These are phyloP conservation scores for Thymus quinquecostatus DNA, from an alignment of 257 asterid genomes.

Conservation along the genomic window DNA sequence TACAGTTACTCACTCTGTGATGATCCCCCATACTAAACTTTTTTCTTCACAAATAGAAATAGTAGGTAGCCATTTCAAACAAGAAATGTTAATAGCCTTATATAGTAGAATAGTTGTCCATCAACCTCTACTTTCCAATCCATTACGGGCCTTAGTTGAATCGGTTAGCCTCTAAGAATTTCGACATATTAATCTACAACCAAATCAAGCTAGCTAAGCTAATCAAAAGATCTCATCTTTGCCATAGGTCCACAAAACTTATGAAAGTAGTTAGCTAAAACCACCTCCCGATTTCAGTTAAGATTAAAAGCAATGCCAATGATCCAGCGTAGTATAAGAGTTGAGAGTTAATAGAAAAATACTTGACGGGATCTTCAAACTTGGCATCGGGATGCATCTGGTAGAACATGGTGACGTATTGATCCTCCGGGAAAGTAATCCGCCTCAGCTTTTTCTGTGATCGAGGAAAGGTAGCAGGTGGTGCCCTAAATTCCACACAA, in stretches of 20 bases:
- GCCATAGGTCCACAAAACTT: conserved; percentile 7
- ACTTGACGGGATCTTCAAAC: conserved; percentile 80
- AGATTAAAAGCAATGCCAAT: background rate
- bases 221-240: background rate
- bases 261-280: conserved; percentile 7
- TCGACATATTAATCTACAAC: too few relatives aligned
- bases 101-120: background rate
- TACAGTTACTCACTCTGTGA: background rate
- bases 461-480: conserved; percentile 85
- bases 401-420: conserved; percentile 66
- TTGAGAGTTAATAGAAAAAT: conserved; percentile 13
- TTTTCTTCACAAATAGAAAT: background rate
- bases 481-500: conserved; percentile 55
- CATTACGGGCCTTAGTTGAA: background rate
- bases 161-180: background rate
- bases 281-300: background rate
- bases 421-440: conserved; percentile 81
- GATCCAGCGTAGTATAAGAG: background rate
- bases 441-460: conserved; percentile 67
- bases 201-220: conserved; percentile 10
- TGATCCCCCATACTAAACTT: background rate
- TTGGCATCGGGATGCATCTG: conserved; percentile 71
- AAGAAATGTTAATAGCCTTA: background rate
- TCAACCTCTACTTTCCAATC: background rate
- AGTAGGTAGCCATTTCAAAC: background rate